A percentile compares a stretch with the other conserved stretches of the same genome.
Conservation (phyloP, 106 monocot genomes). For the Triglochin maritima region DNA sequence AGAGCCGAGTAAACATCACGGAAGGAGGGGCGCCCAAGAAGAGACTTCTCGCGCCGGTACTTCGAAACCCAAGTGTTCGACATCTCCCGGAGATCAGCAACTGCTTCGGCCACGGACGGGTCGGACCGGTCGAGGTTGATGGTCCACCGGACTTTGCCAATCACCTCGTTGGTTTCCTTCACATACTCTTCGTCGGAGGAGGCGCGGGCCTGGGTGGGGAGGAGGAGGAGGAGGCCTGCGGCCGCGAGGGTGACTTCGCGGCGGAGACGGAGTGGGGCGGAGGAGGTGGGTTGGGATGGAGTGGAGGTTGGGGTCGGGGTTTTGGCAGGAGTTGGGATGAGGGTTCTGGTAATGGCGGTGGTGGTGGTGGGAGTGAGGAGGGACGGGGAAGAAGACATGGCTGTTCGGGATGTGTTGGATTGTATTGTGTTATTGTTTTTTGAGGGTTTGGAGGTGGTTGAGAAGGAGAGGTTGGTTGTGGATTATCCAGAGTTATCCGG, state of each 20-base stretch:
- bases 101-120: conserved; percentile 62
- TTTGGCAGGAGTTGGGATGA: background rate
- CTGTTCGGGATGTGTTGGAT: no score
- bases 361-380: conserved; percentile 1
- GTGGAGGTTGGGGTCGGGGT: background rate
- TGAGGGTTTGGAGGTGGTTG: no score
- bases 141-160: conserved; percentile 57
- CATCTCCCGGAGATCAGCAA: conserved; percentile 63
- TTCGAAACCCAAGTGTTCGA: conserved; percentile 93
- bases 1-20: conserved; percentile 91
- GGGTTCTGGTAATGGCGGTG: background rate
- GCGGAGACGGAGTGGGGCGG: no score
- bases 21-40: conserved; percentile 74
- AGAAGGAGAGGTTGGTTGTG: no score
- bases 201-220: conserved; percentile 12
- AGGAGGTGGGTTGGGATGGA: background rate
- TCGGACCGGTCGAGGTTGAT: conserved; percentile 54
- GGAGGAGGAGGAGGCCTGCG: background rate
- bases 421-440: no score
- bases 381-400: background rate
- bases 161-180: conserved; percentile 74
- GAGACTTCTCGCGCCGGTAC: conserved; percentile 79
- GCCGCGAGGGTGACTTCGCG: no score
- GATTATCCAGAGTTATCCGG: no score
- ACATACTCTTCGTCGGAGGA: conserved; percentile 70